phyloP scores from a whole-genome alignment of 371 early-diverging fungal genomes.

The Rhizoclosmatium hyalinum region DNA sequence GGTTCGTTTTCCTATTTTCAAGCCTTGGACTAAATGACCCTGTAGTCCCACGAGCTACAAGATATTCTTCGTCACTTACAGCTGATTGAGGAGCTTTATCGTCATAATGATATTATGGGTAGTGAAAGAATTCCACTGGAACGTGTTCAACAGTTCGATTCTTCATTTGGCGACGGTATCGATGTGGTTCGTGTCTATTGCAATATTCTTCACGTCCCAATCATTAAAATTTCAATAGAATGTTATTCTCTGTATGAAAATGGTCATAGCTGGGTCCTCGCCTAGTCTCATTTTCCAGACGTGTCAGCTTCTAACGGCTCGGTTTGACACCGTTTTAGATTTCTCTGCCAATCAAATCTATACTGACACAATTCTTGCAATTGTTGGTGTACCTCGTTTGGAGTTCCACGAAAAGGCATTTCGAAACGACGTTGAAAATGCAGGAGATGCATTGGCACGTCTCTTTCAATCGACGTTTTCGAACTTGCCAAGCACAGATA shows the following conservation, averaged over 20 bases:
- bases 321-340: not conserved
- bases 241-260: conserved; percentile 41
- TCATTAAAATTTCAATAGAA: conserved; percentile 14
- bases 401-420: conserved; percentile 29
- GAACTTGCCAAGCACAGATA: not conserved
- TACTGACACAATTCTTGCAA: conserved; percentile 23
- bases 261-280: conserved; percentile 43
- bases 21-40: not conserved
- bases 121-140: conserved; percentile 33
- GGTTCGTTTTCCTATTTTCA: not conserved
- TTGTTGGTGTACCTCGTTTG: conserved; percentile 33
- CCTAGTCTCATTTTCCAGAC: conserved; percentile 33
- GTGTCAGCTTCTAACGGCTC: conserved; percentile 16
- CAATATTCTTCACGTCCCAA: too few relatives aligned
- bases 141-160: conserved; percentile 46
- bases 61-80: conserved; percentile 1
- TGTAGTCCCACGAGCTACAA: not conserved
- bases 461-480: conserved; percentile 23
- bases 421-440: conserved; percentile 42
- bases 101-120: not conserved
- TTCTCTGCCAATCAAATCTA: conserved; percentile 30
- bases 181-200: not conserved
- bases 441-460: conserved; percentile 40
- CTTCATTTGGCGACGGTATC: conserved; percentile 25
- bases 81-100: not conserved